phyloP scores from a whole-genome alignment of 106 monocot species.

The Apostasia ramifera region DNA sequence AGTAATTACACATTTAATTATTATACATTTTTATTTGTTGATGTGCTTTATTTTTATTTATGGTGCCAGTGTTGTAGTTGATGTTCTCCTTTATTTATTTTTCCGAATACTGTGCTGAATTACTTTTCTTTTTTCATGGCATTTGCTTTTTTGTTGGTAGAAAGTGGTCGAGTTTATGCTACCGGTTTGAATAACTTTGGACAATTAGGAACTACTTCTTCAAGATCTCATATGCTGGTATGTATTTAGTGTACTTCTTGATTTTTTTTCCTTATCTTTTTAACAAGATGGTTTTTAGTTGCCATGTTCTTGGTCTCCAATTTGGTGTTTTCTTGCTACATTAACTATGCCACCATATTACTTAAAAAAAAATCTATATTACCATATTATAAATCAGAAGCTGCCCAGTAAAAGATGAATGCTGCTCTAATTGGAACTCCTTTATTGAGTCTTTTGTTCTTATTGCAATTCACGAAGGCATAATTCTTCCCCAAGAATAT shows the following conservation, averaged over 20 bases:
- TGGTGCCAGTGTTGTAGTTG: neutral
- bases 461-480: too few species aligned
- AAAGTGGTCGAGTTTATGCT: slow-evolving; percentile 75
- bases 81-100: neutral
- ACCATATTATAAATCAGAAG: too few species aligned
- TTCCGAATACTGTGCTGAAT: neutral
- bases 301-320: neutral
- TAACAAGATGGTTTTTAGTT: neutral
- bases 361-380: too few species aligned
- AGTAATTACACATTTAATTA: too few species aligned
- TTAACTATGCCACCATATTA: neutral
- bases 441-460: too few species aligned
- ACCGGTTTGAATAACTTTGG: slow-evolving; percentile 85
- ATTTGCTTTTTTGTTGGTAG: slow-evolving; percentile 29
- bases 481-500: too few species aligned
- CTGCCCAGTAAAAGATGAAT: too few species aligned
- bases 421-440: too few species aligned
- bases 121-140: neutral
- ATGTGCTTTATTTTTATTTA: neutral
- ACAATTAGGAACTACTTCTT: slow-evolving; percentile 61
- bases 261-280: neutral
- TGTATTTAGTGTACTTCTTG: slow-evolving; percentile 1
- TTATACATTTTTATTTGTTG: too few species aligned
- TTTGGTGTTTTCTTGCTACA: neutral
- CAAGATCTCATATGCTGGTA: slow-evolving; percentile 46